A percentile compares a stretch with the other conserved stretches of the same genome.
These are phyloP conservation scores for Mycena haematopus DNA, from an alignment of 768 basidiomycete genomes.

Conservation along the genomic window DNA sequence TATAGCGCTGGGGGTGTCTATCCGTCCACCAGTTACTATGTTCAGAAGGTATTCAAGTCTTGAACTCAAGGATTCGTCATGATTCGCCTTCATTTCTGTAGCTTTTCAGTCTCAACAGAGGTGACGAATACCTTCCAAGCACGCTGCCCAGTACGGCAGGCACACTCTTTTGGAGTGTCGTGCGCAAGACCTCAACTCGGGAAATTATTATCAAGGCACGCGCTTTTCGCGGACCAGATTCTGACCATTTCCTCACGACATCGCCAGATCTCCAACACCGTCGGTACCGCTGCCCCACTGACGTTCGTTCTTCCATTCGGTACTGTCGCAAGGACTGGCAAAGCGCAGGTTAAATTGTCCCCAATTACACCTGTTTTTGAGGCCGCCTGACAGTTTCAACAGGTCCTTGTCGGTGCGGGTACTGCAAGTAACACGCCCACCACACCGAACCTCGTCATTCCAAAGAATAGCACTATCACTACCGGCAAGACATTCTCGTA, in stretches of 20 bases:
- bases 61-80: not conserved
- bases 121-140: slow-evolving; percentile 68
- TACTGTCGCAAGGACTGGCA: slow-evolving; percentile 50
- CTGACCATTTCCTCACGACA: not conserved
- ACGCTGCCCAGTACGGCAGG: slow-evolving; percentile 56
- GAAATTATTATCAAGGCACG: slow-evolving; percentile 65
- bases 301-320: slow-evolving; percentile 63
- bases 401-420: slow-evolving; percentile 54
- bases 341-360: too few species aligned
- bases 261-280: slow-evolving; percentile 60
- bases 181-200: slow-evolving; percentile 43
- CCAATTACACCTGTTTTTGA: too few species aligned
- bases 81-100: too few species aligned
- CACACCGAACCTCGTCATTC: slow-evolving; percentile 53
- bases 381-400: too few species aligned
- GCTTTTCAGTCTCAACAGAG: slow-evolving; percentile 69
- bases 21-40: slow-evolving; percentile 66
- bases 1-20: slow-evolving; percentile 58
- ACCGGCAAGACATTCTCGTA: slow-evolving; percentile 61
- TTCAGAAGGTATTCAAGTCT: slow-evolving; percentile 54
- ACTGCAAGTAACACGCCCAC: slow-evolving; percentile 62
- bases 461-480: slow-evolving; percentile 48
- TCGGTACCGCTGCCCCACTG: slow-evolving; percentile 43
- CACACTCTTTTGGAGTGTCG: slow-evolving; percentile 69
- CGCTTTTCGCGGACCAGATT: too few species aligned